Evolutionary conservation across 2,329 filamentous ascomycete genomes (phyloP).

Genomic region (Pleoardoris graminearum): DNA sequence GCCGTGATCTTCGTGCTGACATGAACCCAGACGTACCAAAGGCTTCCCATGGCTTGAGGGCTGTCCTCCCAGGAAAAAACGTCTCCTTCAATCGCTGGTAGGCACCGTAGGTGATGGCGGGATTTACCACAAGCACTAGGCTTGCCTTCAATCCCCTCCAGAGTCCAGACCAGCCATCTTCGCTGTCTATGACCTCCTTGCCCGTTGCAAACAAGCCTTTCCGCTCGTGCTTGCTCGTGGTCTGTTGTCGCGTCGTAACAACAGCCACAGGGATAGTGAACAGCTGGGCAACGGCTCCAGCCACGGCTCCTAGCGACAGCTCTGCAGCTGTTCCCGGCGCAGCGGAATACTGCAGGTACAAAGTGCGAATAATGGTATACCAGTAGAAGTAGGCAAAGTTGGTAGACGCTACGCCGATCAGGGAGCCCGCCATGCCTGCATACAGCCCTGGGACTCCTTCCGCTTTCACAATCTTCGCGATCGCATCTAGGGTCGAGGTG

Average conservation of each 20-base stretch:
- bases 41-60: slow-evolving; percentile 80
- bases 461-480: slow-evolving; percentile 77
- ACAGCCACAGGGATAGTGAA: slow-evolving; percentile 97
- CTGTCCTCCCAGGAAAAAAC: slow-evolving; percentile 76
- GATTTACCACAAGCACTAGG: slow-evolving; percentile 92
- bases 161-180: slow-evolving; percentile 84
- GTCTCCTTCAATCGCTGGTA: slow-evolving; percentile 84
- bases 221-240: slow-evolving; percentile 78
- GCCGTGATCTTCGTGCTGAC: slow-evolving; percentile 8
- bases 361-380: slow-evolving; percentile 84
- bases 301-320: slow-evolving; percentile 79
- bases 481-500: slow-evolving; percentile 82
- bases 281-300: slow-evolving; percentile 88
- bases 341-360: slow-evolving; percentile 69
- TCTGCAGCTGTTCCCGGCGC: slow-evolving; percentile 80
- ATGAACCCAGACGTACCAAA: slow-evolving; percentile 67
- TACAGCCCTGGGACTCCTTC: slow-evolving; percentile 87
- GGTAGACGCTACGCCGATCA: slow-evolving; percentile 91
- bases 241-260: slow-evolving; percentile 94
- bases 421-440: slow-evolving; percentile 80
- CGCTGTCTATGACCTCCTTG: slow-evolving; percentile 83
- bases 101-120: slow-evolving; percentile 95
- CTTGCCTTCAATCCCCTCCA: slow-evolving; percentile 97
- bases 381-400: slow-evolving; percentile 99
- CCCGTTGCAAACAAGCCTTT: slow-evolving; percentile 88